Percentiles rank a stretch among this genome's conserved stretches.
phyloP scores from a whole-genome alignment of 164 flowering plant species.

The Warburgia ugandensis region DNA sequence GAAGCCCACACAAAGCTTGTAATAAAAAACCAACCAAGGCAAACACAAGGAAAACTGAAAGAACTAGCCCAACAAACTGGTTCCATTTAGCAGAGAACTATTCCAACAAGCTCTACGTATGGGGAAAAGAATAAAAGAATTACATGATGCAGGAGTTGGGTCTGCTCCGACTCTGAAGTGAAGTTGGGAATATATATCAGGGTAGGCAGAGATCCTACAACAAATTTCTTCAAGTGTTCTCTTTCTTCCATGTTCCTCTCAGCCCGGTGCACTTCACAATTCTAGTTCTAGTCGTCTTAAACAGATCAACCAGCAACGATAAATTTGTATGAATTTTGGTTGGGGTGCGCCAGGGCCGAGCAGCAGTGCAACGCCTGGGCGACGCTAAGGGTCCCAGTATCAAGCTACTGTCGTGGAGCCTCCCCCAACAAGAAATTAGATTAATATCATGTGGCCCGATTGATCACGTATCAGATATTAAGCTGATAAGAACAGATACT shows the following conservation, averaged over 20 bases:
- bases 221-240: constrained; percentile 14
- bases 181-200: constrained; percentile 62
- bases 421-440: no score
- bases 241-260: constrained; percentile 16
- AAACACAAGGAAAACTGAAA: background rate
- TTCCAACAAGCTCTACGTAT: no score
- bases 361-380: constrained; percentile 4
- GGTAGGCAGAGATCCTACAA: constrained; percentile 57
- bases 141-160: constrained; percentile 48
- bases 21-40: background rate
- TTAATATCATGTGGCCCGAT: no score
- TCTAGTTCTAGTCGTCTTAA: background rate
- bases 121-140: background rate
- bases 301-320: background rate
- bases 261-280: background rate
- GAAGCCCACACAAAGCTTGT: background rate
- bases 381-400: background rate
- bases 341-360: constrained; percentile 3
- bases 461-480: no score
- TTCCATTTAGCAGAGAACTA: no score
- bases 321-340: background rate
- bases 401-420: constrained; percentile 2
- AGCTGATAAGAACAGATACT: no score
- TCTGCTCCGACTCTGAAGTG: constrained; percentile 43
- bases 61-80: background rate